Base-by-base conservation (phyloP, 2,329 filamentous ascomycete species). In the Neoarthrinium moseri region DNA sequence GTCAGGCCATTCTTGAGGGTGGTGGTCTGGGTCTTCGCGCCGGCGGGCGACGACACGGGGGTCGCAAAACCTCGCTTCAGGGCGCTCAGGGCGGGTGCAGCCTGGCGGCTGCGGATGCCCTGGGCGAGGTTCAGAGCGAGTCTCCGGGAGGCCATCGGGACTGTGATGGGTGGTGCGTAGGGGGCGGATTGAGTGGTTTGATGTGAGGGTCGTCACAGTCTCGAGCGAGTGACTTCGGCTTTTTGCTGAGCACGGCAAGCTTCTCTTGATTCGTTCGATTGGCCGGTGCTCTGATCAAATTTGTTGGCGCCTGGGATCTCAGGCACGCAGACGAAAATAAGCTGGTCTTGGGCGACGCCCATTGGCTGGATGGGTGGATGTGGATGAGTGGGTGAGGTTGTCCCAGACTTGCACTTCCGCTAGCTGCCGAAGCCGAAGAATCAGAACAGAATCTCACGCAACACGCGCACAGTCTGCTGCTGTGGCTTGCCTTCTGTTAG, bases 1-100 rank as follows among this genome's bases (percentile, higher is more conserved):
- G 94, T 99, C 78, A 99, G 83, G 71, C 94, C 94, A 80, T 97
- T 99, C 76, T 86, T 89, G 68, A 99, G 82, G 46, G 94, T 99
- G 54, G 94, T 97, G 64, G 89, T 91, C 81, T 97, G 87, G 62
- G 91, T 96, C 78, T 89, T 92, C 78, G 84, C 77, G 72, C 85
- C 81, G 56, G 71, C 62, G 54, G 73, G 72, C 48, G 70, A 62
- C 46, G 73, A 69, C 50, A 94, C 85, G 61, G 92, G 91, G 59
- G 91, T 92, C 65, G 92, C 92, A 69, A 96, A 90, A 68, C 88
- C 87, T 78, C 92, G 84, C 73, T 83, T 86, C 73, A 94, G 77
- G 58, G 87, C 80, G 70, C 83, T 77, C 68, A 90, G 78, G 67
- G 87, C 78, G 72, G 87, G 86, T 73, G 94, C 80, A 73, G 88